phyloP scores from a whole-genome alignment of 768 basidiomycete species.

The Lactarius indigo region DNA sequence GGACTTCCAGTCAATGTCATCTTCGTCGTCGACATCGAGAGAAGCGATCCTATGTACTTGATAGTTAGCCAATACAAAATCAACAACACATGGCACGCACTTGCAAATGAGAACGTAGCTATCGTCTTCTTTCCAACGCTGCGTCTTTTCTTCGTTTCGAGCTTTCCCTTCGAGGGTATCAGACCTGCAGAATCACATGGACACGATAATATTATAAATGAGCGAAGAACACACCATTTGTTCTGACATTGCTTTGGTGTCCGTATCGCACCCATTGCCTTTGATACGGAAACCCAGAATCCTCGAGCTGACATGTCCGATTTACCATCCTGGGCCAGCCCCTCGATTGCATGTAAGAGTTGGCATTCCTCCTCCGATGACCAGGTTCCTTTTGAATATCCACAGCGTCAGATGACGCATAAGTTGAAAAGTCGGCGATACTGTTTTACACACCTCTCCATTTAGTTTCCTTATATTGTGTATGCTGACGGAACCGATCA shows the following conservation, averaged over 20 bases:
- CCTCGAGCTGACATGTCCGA: too few relatives aligned
- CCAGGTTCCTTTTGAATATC: too few relatives aligned
- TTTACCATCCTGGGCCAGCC: background rate
- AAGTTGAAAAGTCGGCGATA: too few relatives aligned
- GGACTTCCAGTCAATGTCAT: slow-evolving; percentile 1
- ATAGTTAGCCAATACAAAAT: background rate
- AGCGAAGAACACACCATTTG: background rate
- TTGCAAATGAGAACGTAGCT: background rate
- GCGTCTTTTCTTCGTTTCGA: too few relatives aligned
- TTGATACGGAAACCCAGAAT: background rate
- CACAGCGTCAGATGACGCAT: too few relatives aligned
- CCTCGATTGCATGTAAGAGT: background rate
- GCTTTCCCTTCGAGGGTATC: background rate
- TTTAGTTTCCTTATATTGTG: background rate
- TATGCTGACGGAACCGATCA: too few relatives aligned
- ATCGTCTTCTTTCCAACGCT: background rate
- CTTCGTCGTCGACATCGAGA: background rate
- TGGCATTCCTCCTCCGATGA: background rate
- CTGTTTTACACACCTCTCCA: background rate
- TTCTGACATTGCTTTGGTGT: background rate
- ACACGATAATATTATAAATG: too few relatives aligned
- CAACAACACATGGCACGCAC: background rate
- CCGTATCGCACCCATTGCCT: background rate
- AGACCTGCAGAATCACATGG: background rate
- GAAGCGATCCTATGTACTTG: background rate